A percentile compares a stretch with the other conserved stretches of the same genome.
Evolutionary conservation across 140 eudicot genomes (phyloP).

Genomic region (Eryngium alpinum): DNA sequence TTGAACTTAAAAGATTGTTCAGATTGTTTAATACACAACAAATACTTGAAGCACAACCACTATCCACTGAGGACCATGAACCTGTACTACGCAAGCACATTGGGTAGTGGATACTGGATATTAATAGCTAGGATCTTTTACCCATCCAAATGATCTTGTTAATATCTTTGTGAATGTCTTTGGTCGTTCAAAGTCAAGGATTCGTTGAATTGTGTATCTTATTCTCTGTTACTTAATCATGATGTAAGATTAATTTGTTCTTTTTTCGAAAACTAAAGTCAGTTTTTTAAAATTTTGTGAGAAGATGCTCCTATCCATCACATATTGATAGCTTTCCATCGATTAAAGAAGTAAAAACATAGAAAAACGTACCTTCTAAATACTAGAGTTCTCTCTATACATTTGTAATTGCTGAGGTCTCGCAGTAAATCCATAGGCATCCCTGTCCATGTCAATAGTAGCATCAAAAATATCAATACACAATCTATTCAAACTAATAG

Average conservation of each 20-base stretch:
- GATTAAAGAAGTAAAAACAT: not conserved
- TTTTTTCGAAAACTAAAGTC: too few relatives aligned
- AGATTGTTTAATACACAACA: not conserved
- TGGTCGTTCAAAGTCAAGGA: too few relatives aligned
- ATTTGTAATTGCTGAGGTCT: slow-evolving; percentile 85
- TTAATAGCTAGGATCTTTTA: not conserved
- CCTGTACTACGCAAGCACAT: not conserved
- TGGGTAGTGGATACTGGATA: not conserved
- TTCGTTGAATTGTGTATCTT: too few relatives aligned
- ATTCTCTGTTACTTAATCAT: too few relatives aligned
- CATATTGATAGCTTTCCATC: not conserved
- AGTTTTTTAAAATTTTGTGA: not conserved
- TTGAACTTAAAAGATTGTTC: not conserved
- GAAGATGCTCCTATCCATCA: not conserved
- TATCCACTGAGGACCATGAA: not conserved
- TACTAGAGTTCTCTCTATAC: slow-evolving; percentile 58
- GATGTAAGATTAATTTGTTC: too few relatives aligned
- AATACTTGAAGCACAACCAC: not conserved
- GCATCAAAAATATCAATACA: not conserved
- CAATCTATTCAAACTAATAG: not conserved
- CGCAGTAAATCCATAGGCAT: too few relatives aligned
- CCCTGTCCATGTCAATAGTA: slow-evolving; percentile 45
- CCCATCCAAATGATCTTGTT: not conserved
- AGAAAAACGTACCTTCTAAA: slow-evolving; percentile 56
- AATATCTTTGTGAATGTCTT: too few relatives aligned